A percentile compares a stretch with the other conserved stretches of the same genome.
Evolutionary conservation across 2,329 filamentous ascomycete genomes (phyloP).

Genomic region (Hypocreales sp.): DNA sequence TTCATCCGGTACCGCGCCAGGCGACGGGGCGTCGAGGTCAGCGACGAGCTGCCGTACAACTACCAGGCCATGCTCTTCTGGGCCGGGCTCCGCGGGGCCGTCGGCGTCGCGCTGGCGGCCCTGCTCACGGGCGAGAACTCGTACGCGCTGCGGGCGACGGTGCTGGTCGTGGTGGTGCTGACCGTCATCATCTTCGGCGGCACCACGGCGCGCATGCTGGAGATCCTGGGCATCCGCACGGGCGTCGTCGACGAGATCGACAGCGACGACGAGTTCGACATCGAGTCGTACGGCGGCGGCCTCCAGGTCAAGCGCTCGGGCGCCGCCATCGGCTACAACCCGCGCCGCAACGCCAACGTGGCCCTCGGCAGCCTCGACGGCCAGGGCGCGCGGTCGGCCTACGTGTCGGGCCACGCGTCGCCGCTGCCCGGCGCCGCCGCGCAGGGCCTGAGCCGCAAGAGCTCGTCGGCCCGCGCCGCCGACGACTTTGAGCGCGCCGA

Average conservation of each 20-base stretch:
- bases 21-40: conserved; percentile 55
- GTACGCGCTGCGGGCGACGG: conserved; percentile 75
- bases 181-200: conserved; percentile 98
- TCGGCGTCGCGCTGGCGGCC: conserved; percentile 86
- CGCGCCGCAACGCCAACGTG: conserved; percentile 48
- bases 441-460: conserved; percentile 36
- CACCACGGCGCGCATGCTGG: conserved; percentile 92
- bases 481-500: conserved; percentile 41
- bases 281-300: conserved; percentile 57
- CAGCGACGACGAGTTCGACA: conserved; percentile 97
- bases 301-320: conserved; percentile 72
- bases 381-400: conserved; percentile 19
- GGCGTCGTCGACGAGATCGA: conserved; percentile 95
- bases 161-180: conserved; percentile 92
- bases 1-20: conserved; percentile 76
- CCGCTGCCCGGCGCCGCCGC: conserved; percentile 27
- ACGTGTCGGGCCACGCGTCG: conserved; percentile 38
- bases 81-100: conserved; percentile 88
- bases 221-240: conserved; percentile 91
- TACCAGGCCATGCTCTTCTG: conserved; percentile 99
- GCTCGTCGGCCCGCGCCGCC: conserved; percentile 20
- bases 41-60: conserved; percentile 81
- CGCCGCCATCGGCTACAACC: conserved; percentile 61
- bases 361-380: conserved; percentile 35
- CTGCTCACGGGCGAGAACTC: conserved; percentile 71